Base-by-base conservation (phyloP, 305 asterid genomes). In the Solanum hybrid region DNA sequence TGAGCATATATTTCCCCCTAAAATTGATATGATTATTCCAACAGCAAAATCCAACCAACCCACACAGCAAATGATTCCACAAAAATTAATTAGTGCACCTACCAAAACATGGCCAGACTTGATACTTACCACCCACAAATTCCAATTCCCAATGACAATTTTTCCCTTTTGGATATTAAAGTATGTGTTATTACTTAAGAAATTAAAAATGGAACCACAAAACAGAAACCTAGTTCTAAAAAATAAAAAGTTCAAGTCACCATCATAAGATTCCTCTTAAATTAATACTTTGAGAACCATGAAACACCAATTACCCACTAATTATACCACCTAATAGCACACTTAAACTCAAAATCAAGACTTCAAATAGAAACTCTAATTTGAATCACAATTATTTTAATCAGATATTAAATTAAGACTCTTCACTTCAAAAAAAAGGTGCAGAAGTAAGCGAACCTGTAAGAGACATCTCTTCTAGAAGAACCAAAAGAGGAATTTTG, bases 401-500 rank as follows among this genome's bases (percentile, higher is more conserved):
- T 56, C n/a, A 22, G 31, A 85, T 32, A 56, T 6, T 56, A 31
- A 51, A 56, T 6, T 85, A 56, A 85, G 45, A 85, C n/a, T 85
- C 76, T 56, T 85, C 34, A 38, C 35, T 38, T 38, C 3, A 42
- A 42, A 24, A 24, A 5, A 60, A 19, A 56, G n/a, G 22, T 80
- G 66, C 22, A 80, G 45, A 85, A 56, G 40, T 17, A 31, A 51
- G 75, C 75, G 22, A 51, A 85, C 88, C 88, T 85, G 88, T 85
- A 85, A 56, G 77, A 85, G 17, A 85, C 88, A 22, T 85, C 88
- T 56, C 88, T 56, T n/a, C 76, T 31, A 56, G 88, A 85, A 56
- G 51, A 85, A 85, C 88, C 77, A 85, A 85, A 56, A 22, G 88
- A 56, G 76, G 45, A 10, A 85, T 56, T 7, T 85, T 85, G 76